Evolutionary conservation across 129 eudicot species (phyloP).

Genomic region (Chrysanthemum lavandulifolium): DNA sequence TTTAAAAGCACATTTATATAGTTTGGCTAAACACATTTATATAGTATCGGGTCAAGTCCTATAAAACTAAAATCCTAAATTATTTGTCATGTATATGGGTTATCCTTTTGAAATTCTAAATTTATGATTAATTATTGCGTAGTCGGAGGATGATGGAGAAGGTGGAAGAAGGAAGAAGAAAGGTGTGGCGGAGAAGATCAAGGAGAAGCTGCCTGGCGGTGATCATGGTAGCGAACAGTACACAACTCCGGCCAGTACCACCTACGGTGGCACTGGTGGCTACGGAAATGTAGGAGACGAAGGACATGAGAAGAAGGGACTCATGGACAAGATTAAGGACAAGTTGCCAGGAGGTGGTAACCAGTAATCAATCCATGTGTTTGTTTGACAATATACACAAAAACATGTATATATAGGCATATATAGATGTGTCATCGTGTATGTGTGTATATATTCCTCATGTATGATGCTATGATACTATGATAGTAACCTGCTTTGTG

Average conservation of each 20-base stretch:
- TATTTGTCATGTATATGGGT: too few species aligned
- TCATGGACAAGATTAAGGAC: constrained; percentile 73
- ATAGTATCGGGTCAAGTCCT: too few species aligned
- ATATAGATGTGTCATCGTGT: not conserved
- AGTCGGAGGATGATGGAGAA: constrained; percentile 70
- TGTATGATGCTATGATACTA: constrained; percentile 8
- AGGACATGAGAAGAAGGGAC: constrained; percentile 58
- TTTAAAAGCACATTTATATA: too few species aligned
- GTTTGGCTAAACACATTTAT: too few species aligned
- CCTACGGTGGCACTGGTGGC: constrained; percentile 23
- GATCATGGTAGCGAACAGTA: constrained; percentile 36
- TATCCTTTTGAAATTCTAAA: not conserved
- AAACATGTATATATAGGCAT: not conserved
- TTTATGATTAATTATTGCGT: constrained; percentile 6
- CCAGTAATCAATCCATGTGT: not conserved
- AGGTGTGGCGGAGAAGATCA: constrained; percentile 60
- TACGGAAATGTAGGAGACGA: constrained; percentile 47
- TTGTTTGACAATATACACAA: not conserved
- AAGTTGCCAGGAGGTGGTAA: constrained; percentile 55
- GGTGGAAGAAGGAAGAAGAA: constrained; percentile 76
- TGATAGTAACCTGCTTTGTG: constrained; percentile 6
- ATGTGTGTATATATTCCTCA: not conserved
- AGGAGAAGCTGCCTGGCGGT: constrained; percentile 57
- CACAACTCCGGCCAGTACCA: not conserved
- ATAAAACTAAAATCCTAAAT: too few species aligned